phyloP scores from a whole-genome alignment of 768 basidiomycete genomes.

The Trametopsis cervina region DNA sequence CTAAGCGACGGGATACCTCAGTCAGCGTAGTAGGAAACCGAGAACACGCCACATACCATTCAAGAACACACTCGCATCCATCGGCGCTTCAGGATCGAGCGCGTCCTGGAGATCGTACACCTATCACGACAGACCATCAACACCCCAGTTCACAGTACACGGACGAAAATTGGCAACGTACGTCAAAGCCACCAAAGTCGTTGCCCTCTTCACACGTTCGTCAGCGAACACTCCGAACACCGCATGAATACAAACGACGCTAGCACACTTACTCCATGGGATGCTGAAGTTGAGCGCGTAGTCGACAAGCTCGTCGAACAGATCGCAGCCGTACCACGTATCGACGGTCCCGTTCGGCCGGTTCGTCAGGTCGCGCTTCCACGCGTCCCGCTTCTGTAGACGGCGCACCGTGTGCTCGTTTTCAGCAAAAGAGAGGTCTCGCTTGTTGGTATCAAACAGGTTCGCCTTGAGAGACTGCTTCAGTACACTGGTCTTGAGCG shows the following conservation, averaged over 20 bases:
- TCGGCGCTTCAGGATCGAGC: constrained; percentile 40
- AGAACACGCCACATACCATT: constrained; percentile 47
- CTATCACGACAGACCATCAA: constrained; percentile 23
- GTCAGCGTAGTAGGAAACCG: not conserved
- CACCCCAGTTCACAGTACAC: not conserved
- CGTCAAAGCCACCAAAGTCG: constrained; percentile 8
- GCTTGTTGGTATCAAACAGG: not conserved
- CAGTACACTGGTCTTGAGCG: constrained; percentile 5
- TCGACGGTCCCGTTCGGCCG: constrained; percentile 45
- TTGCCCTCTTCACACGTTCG: not conserved
- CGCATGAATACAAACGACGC: not conserved
- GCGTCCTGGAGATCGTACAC: constrained; percentile 51
- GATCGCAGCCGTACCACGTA: constrained; percentile 37
- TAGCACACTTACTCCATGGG: constrained; percentile 36
- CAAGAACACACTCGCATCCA: constrained; percentile 51
- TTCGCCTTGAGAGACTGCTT: constrained; percentile 8
- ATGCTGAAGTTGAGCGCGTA: constrained; percentile 67
- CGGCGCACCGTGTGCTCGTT: constrained; percentile 1
- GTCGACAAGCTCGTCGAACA: constrained; percentile 58
- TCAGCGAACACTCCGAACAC: not conserved
- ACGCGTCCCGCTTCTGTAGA: constrained; percentile 22
- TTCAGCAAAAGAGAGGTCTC: constrained; percentile 11
- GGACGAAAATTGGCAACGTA: not conserved
- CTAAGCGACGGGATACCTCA: constrained; percentile 25
- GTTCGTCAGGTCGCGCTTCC: constrained; percentile 43